Conservation (phyloP, 129 eudicot genomes). For the Gnaphalium uliginosum region DNA sequence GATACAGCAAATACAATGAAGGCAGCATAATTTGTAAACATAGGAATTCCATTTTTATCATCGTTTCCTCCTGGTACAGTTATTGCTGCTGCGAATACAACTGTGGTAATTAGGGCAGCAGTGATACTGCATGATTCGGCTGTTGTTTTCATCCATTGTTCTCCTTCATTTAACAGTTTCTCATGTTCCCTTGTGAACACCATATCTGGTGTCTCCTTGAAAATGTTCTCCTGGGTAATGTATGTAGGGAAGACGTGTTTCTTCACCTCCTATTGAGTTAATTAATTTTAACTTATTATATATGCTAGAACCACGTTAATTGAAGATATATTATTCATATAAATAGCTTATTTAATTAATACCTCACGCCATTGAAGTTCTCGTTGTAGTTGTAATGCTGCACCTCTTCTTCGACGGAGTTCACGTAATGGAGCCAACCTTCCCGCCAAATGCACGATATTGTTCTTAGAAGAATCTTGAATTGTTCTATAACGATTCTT, state of each 20-base stretch:
- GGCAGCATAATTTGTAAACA: background rate
- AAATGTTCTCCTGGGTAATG: background rate
- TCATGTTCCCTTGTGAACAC: background rate
- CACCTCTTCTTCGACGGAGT: background rate
- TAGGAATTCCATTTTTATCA: background rate
- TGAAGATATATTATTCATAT: too few relatives aligned
- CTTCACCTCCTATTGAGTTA: background rate
- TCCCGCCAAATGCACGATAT: background rate
- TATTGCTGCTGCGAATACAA: background rate
- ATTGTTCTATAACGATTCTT: background rate
- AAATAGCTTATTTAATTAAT: background rate
- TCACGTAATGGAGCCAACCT: background rate
- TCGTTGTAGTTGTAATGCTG: background rate
- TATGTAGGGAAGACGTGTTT: background rate
- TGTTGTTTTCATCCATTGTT: background rate
- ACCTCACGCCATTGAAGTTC: constrained; percentile 15
- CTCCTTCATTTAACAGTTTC: background rate
- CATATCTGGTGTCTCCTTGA: background rate
- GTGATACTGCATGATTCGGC: background rate
- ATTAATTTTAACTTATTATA: background rate
- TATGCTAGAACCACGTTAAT: background rate
- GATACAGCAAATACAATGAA: background rate
- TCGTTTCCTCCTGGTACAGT: background rate
- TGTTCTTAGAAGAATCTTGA: background rate
- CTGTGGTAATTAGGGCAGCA: background rate